Evolutionary conservation across 257 asterid genomes (phyloP).

Genomic region (Gynochthodes officinalis): DNA sequence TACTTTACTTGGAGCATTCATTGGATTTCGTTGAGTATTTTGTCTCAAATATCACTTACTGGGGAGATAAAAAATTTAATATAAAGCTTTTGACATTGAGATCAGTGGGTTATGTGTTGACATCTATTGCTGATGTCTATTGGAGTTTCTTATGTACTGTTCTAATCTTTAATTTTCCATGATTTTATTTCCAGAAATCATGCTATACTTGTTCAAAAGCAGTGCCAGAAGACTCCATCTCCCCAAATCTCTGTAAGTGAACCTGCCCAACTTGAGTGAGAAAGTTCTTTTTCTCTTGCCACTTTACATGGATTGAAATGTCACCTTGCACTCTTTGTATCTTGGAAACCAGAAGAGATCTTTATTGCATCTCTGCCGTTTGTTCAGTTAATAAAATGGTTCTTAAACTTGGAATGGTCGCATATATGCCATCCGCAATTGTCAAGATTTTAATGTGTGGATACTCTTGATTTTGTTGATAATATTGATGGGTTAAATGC

Average conservation of each 20-base stretch:
- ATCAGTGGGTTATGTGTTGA: background rate
- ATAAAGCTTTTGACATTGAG: background rate
- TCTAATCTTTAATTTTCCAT: background rate
- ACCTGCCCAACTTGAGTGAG: conserved; percentile 1
- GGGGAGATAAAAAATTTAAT: no score
- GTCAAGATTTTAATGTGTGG: background rate
- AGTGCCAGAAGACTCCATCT: conserved; percentile 57
- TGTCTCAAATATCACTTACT: background rate
- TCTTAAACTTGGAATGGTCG: background rate
- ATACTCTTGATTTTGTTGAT: background rate
- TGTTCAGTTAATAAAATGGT: background rate
- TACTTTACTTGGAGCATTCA: background rate
- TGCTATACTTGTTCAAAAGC: conserved; percentile 80
- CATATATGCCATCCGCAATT: background rate
- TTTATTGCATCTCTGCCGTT: background rate
- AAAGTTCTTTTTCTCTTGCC: background rate
- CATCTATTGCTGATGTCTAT: background rate
- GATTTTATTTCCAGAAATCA: conserved; percentile 67
- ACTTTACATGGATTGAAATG: background rate
- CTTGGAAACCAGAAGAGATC: background rate
- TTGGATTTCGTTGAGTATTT: background rate
- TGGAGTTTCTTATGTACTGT: background rate
- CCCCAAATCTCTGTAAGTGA: conserved; percentile 87
- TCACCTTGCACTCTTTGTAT: background rate
- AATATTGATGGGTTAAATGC: background rate